A percentile compares a stretch with the other conserved stretches of the same genome.
Evolutionary conservation across 1,284 basidiomycete species (phyloP).

Genomic region (Pseudozyma hubeiensis): DNA sequence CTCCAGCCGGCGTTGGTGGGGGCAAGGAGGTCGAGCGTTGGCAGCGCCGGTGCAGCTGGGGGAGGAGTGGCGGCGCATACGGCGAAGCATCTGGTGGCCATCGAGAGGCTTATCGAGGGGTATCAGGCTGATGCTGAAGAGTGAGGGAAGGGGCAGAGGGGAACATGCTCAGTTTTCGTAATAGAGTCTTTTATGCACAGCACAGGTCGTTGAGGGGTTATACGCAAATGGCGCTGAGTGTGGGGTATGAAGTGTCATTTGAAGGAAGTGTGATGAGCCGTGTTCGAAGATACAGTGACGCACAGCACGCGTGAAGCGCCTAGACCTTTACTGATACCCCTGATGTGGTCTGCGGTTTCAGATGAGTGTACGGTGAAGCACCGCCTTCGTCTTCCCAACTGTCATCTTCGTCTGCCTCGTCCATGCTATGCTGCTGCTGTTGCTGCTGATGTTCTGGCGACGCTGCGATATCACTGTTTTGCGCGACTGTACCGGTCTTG

Average conservation of each 20-base stretch:
- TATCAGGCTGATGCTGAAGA: background rate
- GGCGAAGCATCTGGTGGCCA: slow-evolving; percentile 53
- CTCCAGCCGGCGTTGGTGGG: slow-evolving; percentile 41
- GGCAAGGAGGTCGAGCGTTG: slow-evolving; percentile 27
- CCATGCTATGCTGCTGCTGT: background rate
- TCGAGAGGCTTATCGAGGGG: slow-evolving; percentile 53
- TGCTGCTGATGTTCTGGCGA: background rate
- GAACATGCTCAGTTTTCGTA: no score
- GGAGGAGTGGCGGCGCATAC: slow-evolving; percentile 6
- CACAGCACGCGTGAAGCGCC: no score
- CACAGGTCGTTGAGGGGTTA: no score
- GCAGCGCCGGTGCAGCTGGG: background rate
- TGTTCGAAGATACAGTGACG: no score
- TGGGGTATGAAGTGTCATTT: no score
- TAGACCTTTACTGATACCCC: no score
- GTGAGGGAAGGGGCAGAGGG: background rate
- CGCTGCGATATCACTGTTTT: background rate
- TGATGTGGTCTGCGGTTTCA: no score
- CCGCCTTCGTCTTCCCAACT: slow-evolving; percentile 26
- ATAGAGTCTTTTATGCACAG: no score
- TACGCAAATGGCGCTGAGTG: no score
- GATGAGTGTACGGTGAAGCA: background rate
- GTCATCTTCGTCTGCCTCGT: slow-evolving; percentile 13
- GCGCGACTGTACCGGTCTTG: no score
- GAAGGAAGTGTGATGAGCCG: no score